Conservation (phyloP, 176 grass and related monocot genomes). For the Raddia guianensis region DNA sequence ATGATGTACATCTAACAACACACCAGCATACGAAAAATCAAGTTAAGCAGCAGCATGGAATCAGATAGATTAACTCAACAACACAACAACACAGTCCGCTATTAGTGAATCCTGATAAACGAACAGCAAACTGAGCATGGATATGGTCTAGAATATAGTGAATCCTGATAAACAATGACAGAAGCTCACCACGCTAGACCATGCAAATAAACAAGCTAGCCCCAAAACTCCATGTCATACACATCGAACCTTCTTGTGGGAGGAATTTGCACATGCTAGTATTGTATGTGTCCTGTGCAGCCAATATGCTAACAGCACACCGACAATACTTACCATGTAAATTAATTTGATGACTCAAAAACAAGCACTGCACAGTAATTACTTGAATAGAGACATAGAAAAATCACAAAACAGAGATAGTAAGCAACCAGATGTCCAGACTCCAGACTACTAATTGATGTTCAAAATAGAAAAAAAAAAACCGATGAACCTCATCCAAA, state of each 20-base stretch:
- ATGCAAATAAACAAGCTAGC: background rate
- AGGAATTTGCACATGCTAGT: background rate
- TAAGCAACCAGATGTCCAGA: background rate
- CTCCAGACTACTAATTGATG: background rate
- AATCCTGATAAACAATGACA: background rate
- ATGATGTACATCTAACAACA: background rate
- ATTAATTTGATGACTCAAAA: background rate
- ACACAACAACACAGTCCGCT: background rate
- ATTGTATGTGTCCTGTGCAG: background rate
- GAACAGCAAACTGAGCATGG: background rate
- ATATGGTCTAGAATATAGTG: background rate
- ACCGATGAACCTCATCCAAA: background rate
- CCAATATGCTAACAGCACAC: background rate
- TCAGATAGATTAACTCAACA: background rate
- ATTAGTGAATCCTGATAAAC: background rate
- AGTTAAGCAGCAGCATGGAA: background rate
- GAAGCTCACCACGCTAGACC: background rate
- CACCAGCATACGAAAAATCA: background rate
- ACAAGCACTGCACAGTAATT: background rate
- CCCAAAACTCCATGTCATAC: conserved; percentile 20
- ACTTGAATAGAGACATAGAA: background rate
- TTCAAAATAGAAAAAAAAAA: conserved; percentile 26
- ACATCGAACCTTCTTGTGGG: background rate
- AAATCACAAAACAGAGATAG: conserved; percentile 8
- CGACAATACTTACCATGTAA: background rate